A percentile compares a stretch with the other conserved stretches of the same genome.
Evolutionary conservation across 164 flowering plant genomes (phyloP).

Genomic region (Piper betle): DNA sequence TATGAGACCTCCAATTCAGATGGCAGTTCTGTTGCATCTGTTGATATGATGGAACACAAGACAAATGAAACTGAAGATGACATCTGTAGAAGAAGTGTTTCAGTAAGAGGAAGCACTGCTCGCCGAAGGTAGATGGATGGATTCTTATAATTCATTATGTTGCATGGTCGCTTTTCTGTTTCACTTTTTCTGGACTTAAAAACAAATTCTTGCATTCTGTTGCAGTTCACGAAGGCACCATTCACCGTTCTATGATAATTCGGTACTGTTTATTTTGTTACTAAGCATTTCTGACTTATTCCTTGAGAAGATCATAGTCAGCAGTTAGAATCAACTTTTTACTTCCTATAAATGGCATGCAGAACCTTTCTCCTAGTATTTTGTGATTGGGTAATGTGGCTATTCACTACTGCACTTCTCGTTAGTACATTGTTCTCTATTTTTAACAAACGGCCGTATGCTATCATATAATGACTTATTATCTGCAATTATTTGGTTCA

Average conservation of each 20-base stretch:
- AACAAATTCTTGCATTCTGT: slow-evolving; percentile 1
- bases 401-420: too few species aligned
- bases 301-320: too few species aligned
- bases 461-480: too few species aligned
- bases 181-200: not conserved
- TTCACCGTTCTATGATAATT: slow-evolving; percentile 56
- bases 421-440: too few species aligned
- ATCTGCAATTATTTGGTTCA: too few species aligned
- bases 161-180: not conserved
- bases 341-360: too few species aligned
- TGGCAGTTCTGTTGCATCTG: slow-evolving; percentile 73
- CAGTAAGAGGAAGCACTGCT: slow-evolving; percentile 34
- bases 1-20: slow-evolving; percentile 69
- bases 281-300: not conserved
- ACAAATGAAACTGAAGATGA: slow-evolving; percentile 64
- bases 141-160: not conserved
- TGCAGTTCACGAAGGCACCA: slow-evolving; percentile 62
- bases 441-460: too few species aligned
- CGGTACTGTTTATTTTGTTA: slow-evolving; percentile 18
- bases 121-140: slow-evolving; percentile 30
- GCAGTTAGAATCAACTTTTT: too few species aligned
- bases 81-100: slow-evolving; percentile 24
- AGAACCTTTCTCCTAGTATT: too few species aligned
- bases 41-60: slow-evolving; percentile 50
- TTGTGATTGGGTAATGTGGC: too few species aligned